These are phyloP conservation scores for Theobroma grandiflorum DNA, from an alignment of 441 rosid species.

Conservation along the genomic window DNA sequence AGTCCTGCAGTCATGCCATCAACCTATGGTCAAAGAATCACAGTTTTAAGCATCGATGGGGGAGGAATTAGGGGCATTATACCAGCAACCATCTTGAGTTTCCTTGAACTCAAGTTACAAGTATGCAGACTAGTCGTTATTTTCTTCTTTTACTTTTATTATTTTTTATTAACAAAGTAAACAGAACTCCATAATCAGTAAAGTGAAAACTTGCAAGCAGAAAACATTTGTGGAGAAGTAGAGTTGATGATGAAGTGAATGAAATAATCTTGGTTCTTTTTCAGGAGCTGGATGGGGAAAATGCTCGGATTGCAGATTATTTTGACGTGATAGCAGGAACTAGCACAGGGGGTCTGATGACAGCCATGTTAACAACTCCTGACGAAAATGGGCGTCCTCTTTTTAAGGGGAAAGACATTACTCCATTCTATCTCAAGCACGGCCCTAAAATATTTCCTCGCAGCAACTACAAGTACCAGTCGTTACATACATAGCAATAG, in stretches of 20 bases:
- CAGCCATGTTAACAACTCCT: conserved; percentile 65
- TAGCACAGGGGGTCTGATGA: conserved; percentile 71
- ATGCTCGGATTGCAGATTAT: conserved; percentile 63
- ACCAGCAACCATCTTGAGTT: conserved; percentile 36
- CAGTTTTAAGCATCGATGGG: conserved; percentile 49
- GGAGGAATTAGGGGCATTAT: conserved; percentile 50
- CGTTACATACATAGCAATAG: neutral
- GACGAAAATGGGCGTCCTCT: conserved; percentile 48
- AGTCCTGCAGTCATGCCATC: conserved; percentile 1
- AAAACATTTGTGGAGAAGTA: neutral
- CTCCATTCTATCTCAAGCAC: conserved; percentile 53
- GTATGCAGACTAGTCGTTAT: conserved; percentile 19
- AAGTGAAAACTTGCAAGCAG: neutral
- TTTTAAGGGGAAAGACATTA: conserved; percentile 53
- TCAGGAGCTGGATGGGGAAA: conserved; percentile 63
- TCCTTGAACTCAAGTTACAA: conserved; percentile 44
- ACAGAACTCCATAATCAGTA: neutral
- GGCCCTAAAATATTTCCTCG: conserved; percentile 64
- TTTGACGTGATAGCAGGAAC: conserved; percentile 71
- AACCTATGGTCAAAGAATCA: conserved; percentile 31
- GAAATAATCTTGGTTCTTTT: neutral
- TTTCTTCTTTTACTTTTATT: too few species aligned
- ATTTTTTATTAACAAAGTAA: too few species aligned
- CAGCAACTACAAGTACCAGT: conserved; percentile 15
- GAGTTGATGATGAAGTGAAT: neutral